Conservation (phyloP, 2,329 filamentous ascomycete species). For the Camillea tinctor region DNA sequence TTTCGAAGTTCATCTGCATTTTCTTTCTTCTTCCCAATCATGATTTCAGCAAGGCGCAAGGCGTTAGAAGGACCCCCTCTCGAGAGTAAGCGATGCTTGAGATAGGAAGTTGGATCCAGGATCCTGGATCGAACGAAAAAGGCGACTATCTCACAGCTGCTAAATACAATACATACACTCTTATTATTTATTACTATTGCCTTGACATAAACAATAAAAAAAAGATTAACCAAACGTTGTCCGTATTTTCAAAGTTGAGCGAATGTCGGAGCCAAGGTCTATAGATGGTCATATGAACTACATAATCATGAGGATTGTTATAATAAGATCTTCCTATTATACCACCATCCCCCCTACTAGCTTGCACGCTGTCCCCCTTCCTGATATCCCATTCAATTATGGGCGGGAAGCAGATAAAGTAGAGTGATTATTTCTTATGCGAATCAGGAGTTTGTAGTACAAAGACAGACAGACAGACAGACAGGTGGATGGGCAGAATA, state of each 20-base stretch:
- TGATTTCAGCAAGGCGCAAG: conserved; percentile 40
- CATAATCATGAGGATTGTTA: no score
- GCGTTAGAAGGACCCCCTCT: conserved; percentile 20
- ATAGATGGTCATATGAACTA: not conserved
- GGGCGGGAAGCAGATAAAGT: no score
- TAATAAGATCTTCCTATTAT: no score
- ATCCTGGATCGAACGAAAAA: not conserved
- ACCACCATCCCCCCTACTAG: no score
- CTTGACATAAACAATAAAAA: not conserved
- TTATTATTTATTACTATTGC: not conserved
- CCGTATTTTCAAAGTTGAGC: not conserved
- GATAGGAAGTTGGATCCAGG: not conserved
- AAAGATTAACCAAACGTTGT: not conserved
- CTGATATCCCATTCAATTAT: no score
- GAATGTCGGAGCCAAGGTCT: not conserved
- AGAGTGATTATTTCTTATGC: no score
- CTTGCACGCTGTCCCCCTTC: no score
- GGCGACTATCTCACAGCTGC: not conserved
- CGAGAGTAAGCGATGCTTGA: not conserved
- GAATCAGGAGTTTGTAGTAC: no score
- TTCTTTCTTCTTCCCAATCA: conserved; percentile 14
- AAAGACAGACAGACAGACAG: no score
- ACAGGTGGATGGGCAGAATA: no score
- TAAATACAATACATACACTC: not conserved
- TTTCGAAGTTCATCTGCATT: conserved; percentile 25